Evolutionary conservation across 1,284 basidiomycete genomes (phyloP), one percentile per base, ranked within the genome.

Genomic region (Ganoderma sinense): DNA sequence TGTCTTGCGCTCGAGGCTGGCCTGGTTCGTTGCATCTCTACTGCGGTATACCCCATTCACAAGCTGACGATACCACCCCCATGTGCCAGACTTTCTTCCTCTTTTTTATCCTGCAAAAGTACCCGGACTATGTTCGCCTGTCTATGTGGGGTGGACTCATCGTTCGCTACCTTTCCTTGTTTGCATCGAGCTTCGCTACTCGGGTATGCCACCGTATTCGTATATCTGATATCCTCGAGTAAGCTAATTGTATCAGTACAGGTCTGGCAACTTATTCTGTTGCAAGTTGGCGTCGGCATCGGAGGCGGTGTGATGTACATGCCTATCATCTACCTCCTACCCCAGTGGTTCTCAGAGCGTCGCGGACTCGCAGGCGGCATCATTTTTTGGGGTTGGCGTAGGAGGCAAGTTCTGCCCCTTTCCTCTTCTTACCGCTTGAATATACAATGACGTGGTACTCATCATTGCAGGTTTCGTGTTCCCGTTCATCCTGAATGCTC

Each of bases 341-440:
- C 75, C 20, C 69, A 72, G 62, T 74, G 74, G 72, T 75, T 76
- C 62, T 69, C 74, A 2, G 69, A 71, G 40, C 73, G 75, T 16
- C 73, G 76, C 18, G 77, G 77, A 3, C 71, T 78, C 16, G 77
- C 78, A 0, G 72, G 73, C 0, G 76, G 76, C 1, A 75, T 78
- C 62, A 76, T 78, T 43, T 78, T 78, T 48, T 74, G 77, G 2
- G 76, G 77, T 74, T 2, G 77, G 77, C 39, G 53, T 78, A 2
- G 77, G 77, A 48, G 76, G 78, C 71, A 20, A 65, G 71, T 64
- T 36, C 7, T 26, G 6, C 14, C 18, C 16, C n/a, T 7, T 0
- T n/a, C 20, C 29, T n/a, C 41, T 18, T 43, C n/a, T n/a, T 7
- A 11, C n/a, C 36, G 7, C 36, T 18, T 62, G 60, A 29, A 6